Evolutionary conservation across 148 eudicot genomes (phyloP).

Genomic region (Vaccinium vitisidaea): DNA sequence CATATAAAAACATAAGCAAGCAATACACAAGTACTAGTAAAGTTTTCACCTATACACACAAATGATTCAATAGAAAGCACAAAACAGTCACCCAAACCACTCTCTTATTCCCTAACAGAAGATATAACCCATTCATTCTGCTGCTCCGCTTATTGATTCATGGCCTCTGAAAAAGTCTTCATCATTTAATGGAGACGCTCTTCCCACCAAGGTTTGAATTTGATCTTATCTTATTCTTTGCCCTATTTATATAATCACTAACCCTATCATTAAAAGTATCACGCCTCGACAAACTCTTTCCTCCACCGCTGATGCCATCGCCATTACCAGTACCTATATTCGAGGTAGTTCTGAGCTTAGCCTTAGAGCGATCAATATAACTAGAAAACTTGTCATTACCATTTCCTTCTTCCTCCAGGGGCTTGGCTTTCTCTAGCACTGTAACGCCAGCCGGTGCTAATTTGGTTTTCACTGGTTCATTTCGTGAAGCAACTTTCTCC

Average conservation of each 20-base stretch:
- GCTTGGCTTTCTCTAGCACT: slow-evolving; percentile 4
- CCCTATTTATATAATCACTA: slow-evolving; percentile 22
- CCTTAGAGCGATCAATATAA: slow-evolving; percentile 26
- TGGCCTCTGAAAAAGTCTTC: background rate
- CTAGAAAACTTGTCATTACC: slow-evolving; percentile 22
- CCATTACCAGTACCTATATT: slow-evolving; percentile 18
- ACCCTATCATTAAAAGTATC: slow-evolving; percentile 36
- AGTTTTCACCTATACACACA: background rate
- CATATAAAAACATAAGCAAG: background rate
- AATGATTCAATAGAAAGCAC: background rate
- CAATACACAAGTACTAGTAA: background rate
- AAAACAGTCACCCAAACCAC: background rate
- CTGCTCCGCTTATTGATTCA: background rate
- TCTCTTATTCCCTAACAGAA: background rate
- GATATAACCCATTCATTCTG: background rate
- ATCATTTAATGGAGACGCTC: slow-evolving; percentile 11
- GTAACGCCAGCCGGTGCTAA: background rate
- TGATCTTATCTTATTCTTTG: slow-evolving; percentile 30
- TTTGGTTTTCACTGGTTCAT: background rate
- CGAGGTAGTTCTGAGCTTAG: slow-evolving; percentile 26
- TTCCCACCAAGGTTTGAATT: slow-evolving; percentile 16
- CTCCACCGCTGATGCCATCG: background rate
- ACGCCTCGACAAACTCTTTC: slow-evolving; percentile 15
- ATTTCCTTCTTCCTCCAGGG: background rate
- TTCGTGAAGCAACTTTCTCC: background rate